Conservation (phyloP, 1,284 basidiomycete species). For the Apiotrichum veenhuisii region DNA sequence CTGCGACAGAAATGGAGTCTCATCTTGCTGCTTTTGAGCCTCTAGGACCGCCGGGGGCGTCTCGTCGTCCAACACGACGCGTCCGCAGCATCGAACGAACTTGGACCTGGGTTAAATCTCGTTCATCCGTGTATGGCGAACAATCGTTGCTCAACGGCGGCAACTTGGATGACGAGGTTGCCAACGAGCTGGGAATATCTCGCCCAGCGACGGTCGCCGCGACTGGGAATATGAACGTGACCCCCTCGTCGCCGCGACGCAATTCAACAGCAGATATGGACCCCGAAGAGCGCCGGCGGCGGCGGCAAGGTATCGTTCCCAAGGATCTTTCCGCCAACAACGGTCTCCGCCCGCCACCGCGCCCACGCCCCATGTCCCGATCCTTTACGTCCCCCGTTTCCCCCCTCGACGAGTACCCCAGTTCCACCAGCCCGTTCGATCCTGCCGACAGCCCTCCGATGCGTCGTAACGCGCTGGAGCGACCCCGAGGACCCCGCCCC, state of each 20-base stretch:
- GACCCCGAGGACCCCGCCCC: too few species aligned
- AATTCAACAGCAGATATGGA: slow-evolving; percentile 9
- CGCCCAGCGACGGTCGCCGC: background rate
- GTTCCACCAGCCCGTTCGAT: background rate
- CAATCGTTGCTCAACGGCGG: slow-evolving; percentile 6
- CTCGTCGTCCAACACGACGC: slow-evolving; percentile 15
- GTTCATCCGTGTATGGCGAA: slow-evolving; percentile 21
- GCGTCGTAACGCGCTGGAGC: too few species aligned
- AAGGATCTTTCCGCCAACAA: background rate
- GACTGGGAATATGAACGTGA: background rate
- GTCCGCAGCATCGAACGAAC: slow-evolving; percentile 21
- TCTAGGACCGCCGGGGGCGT: slow-evolving; percentile 18
- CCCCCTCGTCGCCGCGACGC: background rate
- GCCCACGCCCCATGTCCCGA: slow-evolving; percentile 5
- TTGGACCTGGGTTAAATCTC: slow-evolving; percentile 22
- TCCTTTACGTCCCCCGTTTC: background rate
- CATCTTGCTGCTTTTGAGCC: slow-evolving; percentile 16
- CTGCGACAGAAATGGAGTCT: slow-evolving; percentile 18
- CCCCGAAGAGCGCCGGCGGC: slow-evolving; percentile 14
- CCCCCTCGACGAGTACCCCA: background rate
- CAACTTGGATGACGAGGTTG: slow-evolving; percentile 8
- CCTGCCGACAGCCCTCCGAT: background rate
- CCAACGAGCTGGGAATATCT: background rate
- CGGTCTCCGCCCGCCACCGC: slow-evolving; percentile 17
- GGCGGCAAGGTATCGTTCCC: slow-evolving; percentile 17